Evolutionary conservation across 129 eudicot genomes (phyloP).

Genomic region (Tagetes erecta): DNA sequence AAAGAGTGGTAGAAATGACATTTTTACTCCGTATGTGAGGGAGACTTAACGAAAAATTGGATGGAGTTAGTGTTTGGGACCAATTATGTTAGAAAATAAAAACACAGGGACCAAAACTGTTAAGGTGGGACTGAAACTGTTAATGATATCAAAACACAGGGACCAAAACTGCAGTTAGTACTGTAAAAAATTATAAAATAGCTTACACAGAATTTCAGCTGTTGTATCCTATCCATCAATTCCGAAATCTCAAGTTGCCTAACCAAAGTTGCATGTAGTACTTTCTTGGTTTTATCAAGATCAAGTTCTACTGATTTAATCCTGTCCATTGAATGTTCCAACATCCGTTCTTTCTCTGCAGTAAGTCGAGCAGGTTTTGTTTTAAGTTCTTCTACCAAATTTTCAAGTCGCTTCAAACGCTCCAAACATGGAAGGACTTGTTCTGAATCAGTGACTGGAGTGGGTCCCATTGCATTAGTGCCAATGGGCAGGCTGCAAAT

Average conservation of each 20-base stretch:
- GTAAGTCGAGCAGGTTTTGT: slow-evolving; percentile 69
- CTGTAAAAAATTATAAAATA: not conserved
- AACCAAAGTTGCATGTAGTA: slow-evolving; percentile 61
- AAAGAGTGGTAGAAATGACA: too few species aligned
- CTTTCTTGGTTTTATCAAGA: slow-evolving; percentile 82
- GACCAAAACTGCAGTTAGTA: too few species aligned
- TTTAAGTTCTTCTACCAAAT: slow-evolving; percentile 56
- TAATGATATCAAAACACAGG: too few species aligned
- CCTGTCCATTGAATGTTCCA: slow-evolving; percentile 73
- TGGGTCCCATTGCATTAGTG: slow-evolving; percentile 40
- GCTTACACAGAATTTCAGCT: slow-evolving; percentile 61
- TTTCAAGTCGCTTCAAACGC: slow-evolving; percentile 72
- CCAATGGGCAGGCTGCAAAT: slow-evolving; percentile 42
- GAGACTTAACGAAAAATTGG: too few species aligned
- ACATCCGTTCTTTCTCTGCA: slow-evolving; percentile 72
- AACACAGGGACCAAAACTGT: too few species aligned
- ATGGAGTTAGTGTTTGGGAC: too few species aligned
- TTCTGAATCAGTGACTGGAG: slow-evolving; percentile 33
- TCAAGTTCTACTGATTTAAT: slow-evolving; percentile 79
- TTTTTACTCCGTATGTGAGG: too few species aligned
- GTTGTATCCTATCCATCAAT: slow-evolving; percentile 55
- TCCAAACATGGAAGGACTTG: slow-evolving; percentile 59
- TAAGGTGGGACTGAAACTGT: too few species aligned
- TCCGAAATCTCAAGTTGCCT: slow-evolving; percentile 69
- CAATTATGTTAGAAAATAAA: too few species aligned